Base-by-base conservation (phyloP, 352 stramenopile genomes). In the Pythium guiyangense region DNA sequence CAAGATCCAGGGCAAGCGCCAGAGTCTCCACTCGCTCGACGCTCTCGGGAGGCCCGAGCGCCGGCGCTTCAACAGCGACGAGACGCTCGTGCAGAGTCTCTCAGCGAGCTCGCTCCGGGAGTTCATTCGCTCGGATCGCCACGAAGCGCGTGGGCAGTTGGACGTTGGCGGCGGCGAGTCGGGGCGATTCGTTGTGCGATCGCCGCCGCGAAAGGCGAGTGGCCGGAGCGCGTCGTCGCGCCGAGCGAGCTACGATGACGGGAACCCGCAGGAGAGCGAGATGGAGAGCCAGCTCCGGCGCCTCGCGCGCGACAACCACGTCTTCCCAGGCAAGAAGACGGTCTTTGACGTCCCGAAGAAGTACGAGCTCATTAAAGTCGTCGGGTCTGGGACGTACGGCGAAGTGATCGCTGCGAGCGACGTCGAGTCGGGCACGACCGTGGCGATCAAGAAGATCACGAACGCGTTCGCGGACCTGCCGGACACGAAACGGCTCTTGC, bases 371-470 rank as follows among this genome's bases (percentile, higher is more conserved):
- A 92, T 90, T 53, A 90, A 90, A 60, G 82, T 87, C n/a, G 77
- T 92, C 26, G 83, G 83, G 2, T 75, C 77, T 44, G 83, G 83
- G 8, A 90, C 79, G 15, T 92, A 92, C 26, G 83, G 83, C 15
- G 83, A 92, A 75, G 83, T 92, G 4, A 84, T 92, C 22, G 83
- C 83, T 54, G 83, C 83, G 20, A 89, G 86, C 56, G 81, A 96
- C 52, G 72, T 83, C 40, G 81, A 92, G 40, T 83, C 77, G 1
- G 83, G 79, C 0, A 77, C 79, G 15, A 95, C 96, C 25, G 92
- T 98, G 29, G 94, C 94, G 11, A 98, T 98, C 62, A 98, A 98
- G 71, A 98, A 98, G 67, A 90, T 98, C 26, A 73, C 86, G 4
- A 88, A 91, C 43, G 88, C 88, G 10, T 93, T 93, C 46, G 67